Evolutionary conservation across 2,329 filamentous ascomycete genomes (phyloP), one percentile per base, ranked within the genome.

Genomic region (Fusarium lateritium): DNA sequence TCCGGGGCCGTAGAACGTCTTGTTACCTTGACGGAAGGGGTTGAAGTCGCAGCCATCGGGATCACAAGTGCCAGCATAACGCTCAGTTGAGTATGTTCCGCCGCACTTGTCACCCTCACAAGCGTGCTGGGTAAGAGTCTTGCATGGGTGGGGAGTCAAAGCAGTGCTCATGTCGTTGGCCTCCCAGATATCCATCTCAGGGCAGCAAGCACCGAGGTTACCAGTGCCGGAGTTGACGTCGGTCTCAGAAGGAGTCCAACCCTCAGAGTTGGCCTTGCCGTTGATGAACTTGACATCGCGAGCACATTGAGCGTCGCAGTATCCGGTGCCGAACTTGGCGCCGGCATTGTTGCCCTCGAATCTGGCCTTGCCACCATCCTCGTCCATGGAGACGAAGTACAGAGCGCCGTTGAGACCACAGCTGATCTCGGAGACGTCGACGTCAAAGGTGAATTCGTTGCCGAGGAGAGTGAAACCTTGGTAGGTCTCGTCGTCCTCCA

Each of bases 371-470:
- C 86, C 87, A 65, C 87, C 87, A 65, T 89, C 86, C 11, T 80
- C 78, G 38, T 88, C 85, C 88, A 90, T 90, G 73, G 84, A 82
- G 33, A 86, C 83, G 58, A 89, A 86, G 80, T 92, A 92, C 44
- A 92, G 80, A 45, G 90, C 90, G 54, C 90, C 90, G 79, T 93
- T 92, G 57, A 92, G 80, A 56, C 91, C 91, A 74, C 91, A 93
- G 58, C 86, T 86, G 10, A 92, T 81, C 71, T 86, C 84, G 43
- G 89, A 91, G 36, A 91, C 86, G 73, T 93, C 90, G 28, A 92
- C 89, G 53, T 92, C 89, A 60, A 92, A 92, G 46, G 88, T 89
- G 79, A 92, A 89, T 78, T 93, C 90, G 74, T 89, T 85, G 79
- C 87, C 87, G 51, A 88, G 82, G 45, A 92, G 82, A 56, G 87